Evolutionary conservation across 805 yeast species (phyloP), one percentile per base, ranked within the genome.

Genomic region (Teunomyces panamensis): DNA sequence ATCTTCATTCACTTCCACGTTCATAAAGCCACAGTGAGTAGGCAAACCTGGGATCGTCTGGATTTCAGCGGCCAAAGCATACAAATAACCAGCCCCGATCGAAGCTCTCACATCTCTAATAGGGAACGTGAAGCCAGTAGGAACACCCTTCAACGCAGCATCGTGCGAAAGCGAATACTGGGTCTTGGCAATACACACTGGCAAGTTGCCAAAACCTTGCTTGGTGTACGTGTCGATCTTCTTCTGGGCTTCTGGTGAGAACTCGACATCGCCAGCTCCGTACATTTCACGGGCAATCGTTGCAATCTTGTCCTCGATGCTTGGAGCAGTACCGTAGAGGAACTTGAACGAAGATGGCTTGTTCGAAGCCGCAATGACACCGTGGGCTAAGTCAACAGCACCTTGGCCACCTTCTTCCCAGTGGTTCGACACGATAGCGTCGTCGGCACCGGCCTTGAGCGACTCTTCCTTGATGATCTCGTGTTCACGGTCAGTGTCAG

Each of bases 371-470:
- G 75, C 73, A 50, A 85, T 81, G 52, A 87, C 85, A 42, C 89
- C 85, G 44, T 81, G 58, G 42, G 94, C 95, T 56, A 87, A 74
- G 47, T 80, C 83, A 49, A 85, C 76, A 1, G 95, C 89, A 58
- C 95, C 95, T 52, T 68, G 71, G 60, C 95, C 95, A 74, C 95
- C 95, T 69, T 84, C 80, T 62, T 84, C 90, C 92, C 92, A 87
- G 64, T 87, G 95, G 76, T 87, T 84, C 26, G 91, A 83, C 43
- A 83, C 85, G 55, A 87, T 84, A 17, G 94, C 92, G 59, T 81
- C 90, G 42, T 66, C 67, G 27, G 94, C 95, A 63, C 95, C 95
- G 9, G 91, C 91, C 62, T 79, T 79, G 56, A 84, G 63, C 2
- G 94, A 79, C 57, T 78, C 83, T 61, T 83, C 78, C 60, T 74